phyloP scores from a whole-genome alignment of 2,329 filamentous ascomycete species.

The Colletotrichum lini region DNA sequence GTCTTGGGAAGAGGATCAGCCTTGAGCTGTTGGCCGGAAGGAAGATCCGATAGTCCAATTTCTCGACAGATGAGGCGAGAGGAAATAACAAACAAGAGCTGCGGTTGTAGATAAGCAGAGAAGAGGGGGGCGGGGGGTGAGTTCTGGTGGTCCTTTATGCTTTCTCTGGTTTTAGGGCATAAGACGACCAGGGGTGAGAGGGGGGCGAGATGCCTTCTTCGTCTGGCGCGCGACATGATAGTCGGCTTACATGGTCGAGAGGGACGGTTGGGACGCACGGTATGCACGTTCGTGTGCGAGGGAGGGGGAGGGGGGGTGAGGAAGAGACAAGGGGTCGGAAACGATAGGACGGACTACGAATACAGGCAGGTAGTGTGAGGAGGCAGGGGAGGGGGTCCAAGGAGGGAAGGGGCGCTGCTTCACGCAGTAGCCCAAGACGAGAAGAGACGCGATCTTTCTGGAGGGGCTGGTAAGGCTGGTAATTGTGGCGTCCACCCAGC shows the following conservation, averaged over 20 bases:
- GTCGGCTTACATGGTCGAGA: slow-evolving; percentile 21
- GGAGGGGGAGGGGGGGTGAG: background rate
- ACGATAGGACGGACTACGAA: background rate
- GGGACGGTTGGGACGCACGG: slow-evolving; percentile 5
- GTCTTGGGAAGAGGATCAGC: background rate
- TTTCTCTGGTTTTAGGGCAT: slow-evolving; percentile 32
- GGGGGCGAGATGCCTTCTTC: slow-evolving; percentile 19
- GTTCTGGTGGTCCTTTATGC: slow-evolving; percentile 28
- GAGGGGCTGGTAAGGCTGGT: slow-evolving; percentile 2
- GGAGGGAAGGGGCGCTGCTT: background rate
- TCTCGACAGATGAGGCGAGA: background rate
- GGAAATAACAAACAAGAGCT: background rate
- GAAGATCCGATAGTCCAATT: background rate
- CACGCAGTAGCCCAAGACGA: background rate
- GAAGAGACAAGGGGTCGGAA: background rate
- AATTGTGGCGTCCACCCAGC: background rate
- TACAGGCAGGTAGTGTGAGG: background rate
- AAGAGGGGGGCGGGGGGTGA: slow-evolving; percentile 14
- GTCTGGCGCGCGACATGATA: slow-evolving; percentile 14
- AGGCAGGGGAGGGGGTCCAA: background rate
- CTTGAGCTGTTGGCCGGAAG: background rate
- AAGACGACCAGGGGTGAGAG: background rate
- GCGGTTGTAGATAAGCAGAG: background rate
- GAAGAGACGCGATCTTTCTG: background rate
- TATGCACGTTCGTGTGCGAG: background rate